Evolutionary conservation across 1,284 basidiomycete genomes (phyloP).

Genomic region (Pseudozyma pruni): DNA sequence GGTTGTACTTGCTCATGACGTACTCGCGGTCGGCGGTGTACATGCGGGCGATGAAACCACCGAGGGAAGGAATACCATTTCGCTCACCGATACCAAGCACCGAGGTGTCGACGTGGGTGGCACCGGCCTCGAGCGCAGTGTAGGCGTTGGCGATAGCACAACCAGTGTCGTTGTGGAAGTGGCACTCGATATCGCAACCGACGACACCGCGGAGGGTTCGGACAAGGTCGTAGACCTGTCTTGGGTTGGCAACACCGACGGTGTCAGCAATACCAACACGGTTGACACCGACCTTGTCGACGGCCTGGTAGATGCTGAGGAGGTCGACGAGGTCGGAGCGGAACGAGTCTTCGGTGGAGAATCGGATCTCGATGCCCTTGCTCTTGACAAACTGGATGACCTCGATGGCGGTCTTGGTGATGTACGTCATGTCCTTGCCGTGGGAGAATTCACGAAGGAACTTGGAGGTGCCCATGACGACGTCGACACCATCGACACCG

Average conservation of each 20-base stretch:
- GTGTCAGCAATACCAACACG: conserved; percentile 99
- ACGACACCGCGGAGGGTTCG: conserved; percentile 90
- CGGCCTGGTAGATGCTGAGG: conserved; percentile 97
- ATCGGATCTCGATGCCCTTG: conserved; percentile 99
- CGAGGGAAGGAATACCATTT: conserved; percentile 97
- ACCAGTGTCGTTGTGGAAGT: conserved; percentile 97
- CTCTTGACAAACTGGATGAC: conserved; percentile 99
- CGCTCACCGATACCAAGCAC: conserved; percentile 97
- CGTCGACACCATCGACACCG: conserved; percentile 96
- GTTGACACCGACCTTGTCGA: conserved; percentile 99
- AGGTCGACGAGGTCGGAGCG: conserved; percentile 99
- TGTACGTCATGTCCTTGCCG: conserved; percentile 99
- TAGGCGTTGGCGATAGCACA: conserved; percentile 98
- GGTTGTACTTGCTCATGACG: conserved; percentile 99
- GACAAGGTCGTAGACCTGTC: conserved; percentile 98
- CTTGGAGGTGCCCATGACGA: conserved; percentile 98
- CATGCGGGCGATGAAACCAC: conserved; percentile 95
- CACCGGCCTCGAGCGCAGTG: conserved; percentile 96
- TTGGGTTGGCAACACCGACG: conserved; percentile 97
- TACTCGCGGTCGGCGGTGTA: conserved; percentile 87
- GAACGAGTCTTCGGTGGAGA: conserved; percentile 99
- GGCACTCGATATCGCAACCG: conserved; percentile 86
- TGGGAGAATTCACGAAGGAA: conserved; percentile 99
- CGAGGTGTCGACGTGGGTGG: conserved; percentile 91
- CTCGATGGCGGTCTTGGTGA: conserved; percentile 96